Evolutionary conservation across 805 yeast species (phyloP), one percentile per base, ranked within the genome.

Genomic region (Candida loeiensis): DNA sequence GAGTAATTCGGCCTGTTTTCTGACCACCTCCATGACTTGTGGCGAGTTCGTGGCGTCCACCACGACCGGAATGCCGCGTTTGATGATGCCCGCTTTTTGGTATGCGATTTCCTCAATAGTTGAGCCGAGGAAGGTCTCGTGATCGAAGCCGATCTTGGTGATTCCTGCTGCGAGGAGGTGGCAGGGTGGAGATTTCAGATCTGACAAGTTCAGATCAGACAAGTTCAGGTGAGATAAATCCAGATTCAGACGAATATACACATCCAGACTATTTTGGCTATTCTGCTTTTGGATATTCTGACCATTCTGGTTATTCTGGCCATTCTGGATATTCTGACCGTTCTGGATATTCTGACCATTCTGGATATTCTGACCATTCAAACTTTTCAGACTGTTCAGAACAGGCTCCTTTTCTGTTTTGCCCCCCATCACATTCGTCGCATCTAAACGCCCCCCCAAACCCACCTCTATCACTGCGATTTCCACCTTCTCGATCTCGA

Each of bases 401-500:
- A n/a, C n/a, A n/a, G 9, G 9, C 24, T 9, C 24, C 24, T 9
- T 7, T 9, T 9, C 9, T 21, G 24, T 4, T 27, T 15, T n/a
- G 24, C 72, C 55, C 8, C 50, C 53, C 19, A 83, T 57, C 0
- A 85, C 85, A 63, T 91, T 91, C 0, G 99, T 91, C 1, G 97
- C 87, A 61, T 91, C 99, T 9, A 79, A 57, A 30, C 85, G 61
- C 0, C 99, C 99, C 2, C 99, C 99, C 5, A 93, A 65, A 0
- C 99, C 99, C 3, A 89, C 97, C 59, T 91, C 99, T n/a, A 91
- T 61, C 1, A 91, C 78, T 0, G 95, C 96, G 40, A 84, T 63
- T 17, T 82, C 80, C 4, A 89, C 83, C 1, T 71, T 59, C 31
- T 69, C 68, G 8, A 72, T 53, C 27, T 71, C 69, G 58, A 93